phyloP scores from a whole-genome alignment of 129 eudicot genomes.

The Flaveria brownii region DNA sequence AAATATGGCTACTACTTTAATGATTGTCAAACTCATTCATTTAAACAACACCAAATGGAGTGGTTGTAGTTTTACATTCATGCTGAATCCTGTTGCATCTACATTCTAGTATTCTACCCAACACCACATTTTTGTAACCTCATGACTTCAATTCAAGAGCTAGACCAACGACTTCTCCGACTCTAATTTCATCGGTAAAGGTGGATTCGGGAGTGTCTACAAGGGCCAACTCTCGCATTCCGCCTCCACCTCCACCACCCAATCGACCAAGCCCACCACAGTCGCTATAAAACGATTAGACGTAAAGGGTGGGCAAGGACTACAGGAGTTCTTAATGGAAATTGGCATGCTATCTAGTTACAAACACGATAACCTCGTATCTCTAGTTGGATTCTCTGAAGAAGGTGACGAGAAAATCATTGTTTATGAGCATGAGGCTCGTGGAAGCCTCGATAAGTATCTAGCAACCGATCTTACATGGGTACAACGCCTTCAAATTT shows the following conservation, averaged over 20 bases:
- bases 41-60: not conserved
- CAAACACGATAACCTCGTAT: conserved; percentile 25
- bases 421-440: conserved; percentile 17
- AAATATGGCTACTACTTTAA: not conserved
- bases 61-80: not conserved
- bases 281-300: conserved; percentile 32
- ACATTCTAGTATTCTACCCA: not conserved
- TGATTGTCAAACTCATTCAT: not conserved
- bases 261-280: not conserved
- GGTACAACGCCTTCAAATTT: conserved; percentile 29
- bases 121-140: not conserved
- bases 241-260: not conserved
- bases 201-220: conserved; percentile 36
- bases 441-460: conserved; percentile 31
- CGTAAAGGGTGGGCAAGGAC: conserved; percentile 14
- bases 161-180: conserved; percentile 22
- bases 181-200: conserved; percentile 5
- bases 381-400: conserved; percentile 26
- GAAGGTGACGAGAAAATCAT: conserved; percentile 17
- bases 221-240: conserved; percentile 21
- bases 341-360: conserved; percentile 23
- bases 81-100: not conserved
- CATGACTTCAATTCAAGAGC: conserved; percentile 24
- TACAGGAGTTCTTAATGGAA: conserved; percentile 25
- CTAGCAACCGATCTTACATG: conserved; percentile 14